Evolutionary conservation across 2,329 filamentous ascomycete species (phyloP).

Genomic region (Dothidotthia symphoricarpi): DNA sequence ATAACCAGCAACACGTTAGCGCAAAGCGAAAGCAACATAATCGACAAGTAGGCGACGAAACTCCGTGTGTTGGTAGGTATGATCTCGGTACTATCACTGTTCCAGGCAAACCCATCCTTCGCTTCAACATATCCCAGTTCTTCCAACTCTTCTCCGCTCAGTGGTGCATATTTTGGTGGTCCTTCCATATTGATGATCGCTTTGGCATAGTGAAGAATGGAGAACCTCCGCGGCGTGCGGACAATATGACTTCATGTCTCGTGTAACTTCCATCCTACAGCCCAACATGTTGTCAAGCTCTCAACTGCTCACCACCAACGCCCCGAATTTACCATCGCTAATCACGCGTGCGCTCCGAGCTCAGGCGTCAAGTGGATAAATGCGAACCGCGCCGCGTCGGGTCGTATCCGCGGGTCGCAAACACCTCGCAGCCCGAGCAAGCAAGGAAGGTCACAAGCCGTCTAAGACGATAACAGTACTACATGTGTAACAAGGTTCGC

Average conservation of each 20-base stretch:
- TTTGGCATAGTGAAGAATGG: slow-evolving; percentile 3
- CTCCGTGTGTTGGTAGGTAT: slow-evolving; percentile 27
- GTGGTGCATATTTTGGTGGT: slow-evolving; percentile 25
- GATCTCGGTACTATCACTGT: slow-evolving; percentile 25
- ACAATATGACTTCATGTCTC: not conserved
- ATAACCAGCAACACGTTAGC: slow-evolving; percentile 32
- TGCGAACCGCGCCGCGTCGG: slow-evolving; percentile 7
- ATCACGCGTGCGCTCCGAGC: slow-evolving; percentile 15
- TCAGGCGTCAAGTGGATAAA: slow-evolving; percentile 27
- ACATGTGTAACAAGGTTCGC: slow-evolving; percentile 22
- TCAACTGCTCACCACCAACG: slow-evolving; percentile 7
- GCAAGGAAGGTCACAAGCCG: slow-evolving; percentile 27
- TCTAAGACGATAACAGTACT: slow-evolving; percentile 17
- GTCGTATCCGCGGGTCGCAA: slow-evolving; percentile 6
- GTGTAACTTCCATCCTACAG: slow-evolving; percentile 5
- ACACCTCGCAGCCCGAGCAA: slow-evolving; percentile 6
- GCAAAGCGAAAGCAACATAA: slow-evolving; percentile 31
- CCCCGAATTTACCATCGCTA: slow-evolving; percentile 8
- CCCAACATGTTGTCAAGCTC: slow-evolving; percentile 1
- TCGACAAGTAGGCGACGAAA: slow-evolving; percentile 26
- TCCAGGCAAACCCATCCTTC: slow-evolving; percentile 24
- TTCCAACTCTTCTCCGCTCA: slow-evolving; percentile 26
- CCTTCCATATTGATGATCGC: slow-evolving; percentile 16
- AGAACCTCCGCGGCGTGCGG: no score
- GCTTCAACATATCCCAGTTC: slow-evolving; percentile 23